phyloP scores from a whole-genome alignment of 257 asterid genomes.

The Perilla frutescens region DNA sequence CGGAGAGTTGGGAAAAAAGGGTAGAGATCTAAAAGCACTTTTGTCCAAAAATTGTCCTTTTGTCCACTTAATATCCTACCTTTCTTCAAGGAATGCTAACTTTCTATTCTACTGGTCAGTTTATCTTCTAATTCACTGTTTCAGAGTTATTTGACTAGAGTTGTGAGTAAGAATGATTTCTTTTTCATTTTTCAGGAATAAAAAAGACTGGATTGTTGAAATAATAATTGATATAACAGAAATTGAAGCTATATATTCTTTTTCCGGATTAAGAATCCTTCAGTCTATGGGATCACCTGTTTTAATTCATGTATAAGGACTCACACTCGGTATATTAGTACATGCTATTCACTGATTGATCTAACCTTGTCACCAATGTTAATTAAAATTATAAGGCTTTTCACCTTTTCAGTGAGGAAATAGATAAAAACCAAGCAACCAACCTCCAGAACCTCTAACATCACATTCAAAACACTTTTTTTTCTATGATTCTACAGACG shows the following conservation, averaged over 20 bases:
- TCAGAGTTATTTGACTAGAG: background rate
- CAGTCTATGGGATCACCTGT: background rate
- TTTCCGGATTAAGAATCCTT: background rate
- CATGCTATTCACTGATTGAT: conserved; percentile 28
- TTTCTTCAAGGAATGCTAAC: background rate
- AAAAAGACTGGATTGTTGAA: background rate
- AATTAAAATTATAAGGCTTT: conserved; percentile 7
- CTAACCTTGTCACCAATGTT: conserved; percentile 26
- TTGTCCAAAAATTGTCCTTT: background rate
- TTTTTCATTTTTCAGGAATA: background rate
- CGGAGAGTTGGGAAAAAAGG: background rate
- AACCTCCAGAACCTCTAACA: conserved; percentile 27
- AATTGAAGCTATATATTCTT: background rate
- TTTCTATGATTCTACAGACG: conserved; percentile 4
- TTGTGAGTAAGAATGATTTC: background rate
- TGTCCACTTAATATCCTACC: background rate
- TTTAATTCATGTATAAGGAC: background rate
- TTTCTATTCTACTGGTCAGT: conserved; percentile 5
- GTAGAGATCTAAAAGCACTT: background rate
- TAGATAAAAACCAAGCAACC: conserved; percentile 16
- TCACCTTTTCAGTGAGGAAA: conserved; percentile 9
- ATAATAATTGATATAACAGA: background rate
- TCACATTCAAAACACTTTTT: background rate
- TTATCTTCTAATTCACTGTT: background rate
- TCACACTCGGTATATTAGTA: background rate